Evolutionary conservation across 2,329 filamentous ascomycete species (phyloP).

Genomic region (Trichophyton rubrum): DNA sequence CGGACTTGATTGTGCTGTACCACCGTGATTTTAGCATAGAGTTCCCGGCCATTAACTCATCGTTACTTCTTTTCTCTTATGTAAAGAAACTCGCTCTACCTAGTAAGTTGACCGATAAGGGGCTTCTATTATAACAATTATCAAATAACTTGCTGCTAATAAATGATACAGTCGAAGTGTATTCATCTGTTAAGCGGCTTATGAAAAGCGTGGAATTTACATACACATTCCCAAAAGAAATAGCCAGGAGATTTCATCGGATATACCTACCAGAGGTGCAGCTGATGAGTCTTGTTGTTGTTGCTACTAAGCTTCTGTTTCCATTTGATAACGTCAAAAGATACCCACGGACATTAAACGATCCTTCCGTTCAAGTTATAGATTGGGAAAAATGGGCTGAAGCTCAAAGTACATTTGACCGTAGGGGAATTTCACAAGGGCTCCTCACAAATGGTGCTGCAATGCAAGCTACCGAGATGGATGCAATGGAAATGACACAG

Average conservation of each 20-base stretch:
- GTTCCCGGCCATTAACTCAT: slow-evolving; percentile 61
- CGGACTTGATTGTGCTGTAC: slow-evolving; percentile 52
- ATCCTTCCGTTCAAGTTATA: slow-evolving; percentile 49
- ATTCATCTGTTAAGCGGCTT: slow-evolving; percentile 47
- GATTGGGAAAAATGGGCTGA: slow-evolving; percentile 62
- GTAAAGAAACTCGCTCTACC: slow-evolving; percentile 63
- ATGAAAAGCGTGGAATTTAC: slow-evolving; percentile 44
- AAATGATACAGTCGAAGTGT: slow-evolving; percentile 19
- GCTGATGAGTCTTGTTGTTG: slow-evolving; percentile 56
- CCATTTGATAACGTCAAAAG: slow-evolving; percentile 53
- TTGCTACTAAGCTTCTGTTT: slow-evolving; percentile 67
- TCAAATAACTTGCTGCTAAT: slow-evolving; percentile 10
- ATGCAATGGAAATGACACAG: slow-evolving; percentile 50
- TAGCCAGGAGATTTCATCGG: slow-evolving; percentile 23
- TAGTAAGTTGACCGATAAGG: slow-evolving; percentile 36
- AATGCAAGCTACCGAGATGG: slow-evolving; percentile 45
- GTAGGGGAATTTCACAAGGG: slow-evolving; percentile 21
- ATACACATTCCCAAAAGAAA: slow-evolving; percentile 40
- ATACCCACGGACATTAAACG: slow-evolving; percentile 38
- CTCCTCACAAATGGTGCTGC: slow-evolving; percentile 37
- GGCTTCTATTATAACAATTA: background rate
- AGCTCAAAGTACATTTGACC: slow-evolving; percentile 33
- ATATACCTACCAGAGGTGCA: slow-evolving; percentile 61
- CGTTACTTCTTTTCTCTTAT: slow-evolving; percentile 56
- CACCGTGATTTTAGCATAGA: slow-evolving; percentile 54